These are phyloP conservation scores for Curvularia hawaiiensis DNA, from an alignment of 2,329 filamentous ascomycete genomes.

Conservation along the genomic window DNA sequence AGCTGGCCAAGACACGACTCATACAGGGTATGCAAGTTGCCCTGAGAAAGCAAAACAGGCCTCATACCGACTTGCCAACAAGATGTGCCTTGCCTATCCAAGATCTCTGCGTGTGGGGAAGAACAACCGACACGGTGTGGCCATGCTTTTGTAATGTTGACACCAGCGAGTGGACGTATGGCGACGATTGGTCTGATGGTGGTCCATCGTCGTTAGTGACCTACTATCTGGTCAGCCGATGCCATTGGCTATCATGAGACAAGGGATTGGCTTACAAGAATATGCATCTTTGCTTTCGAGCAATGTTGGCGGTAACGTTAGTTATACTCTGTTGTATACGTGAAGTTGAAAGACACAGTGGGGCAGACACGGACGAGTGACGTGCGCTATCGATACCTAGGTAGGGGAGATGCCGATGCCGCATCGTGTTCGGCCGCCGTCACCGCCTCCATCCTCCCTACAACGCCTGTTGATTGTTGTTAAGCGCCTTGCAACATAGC, in stretches of 20 bases:
- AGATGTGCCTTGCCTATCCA: slow-evolving; percentile 99
- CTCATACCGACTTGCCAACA: slow-evolving; percentile 73
- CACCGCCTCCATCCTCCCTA: slow-evolving; percentile 13
- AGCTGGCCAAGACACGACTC: not conserved
- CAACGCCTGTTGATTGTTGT: not conserved
- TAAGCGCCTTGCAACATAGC: not conserved
- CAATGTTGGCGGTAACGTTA: not conserved
- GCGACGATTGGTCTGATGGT: slow-evolving; percentile 55
- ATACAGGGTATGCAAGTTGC: not conserved
- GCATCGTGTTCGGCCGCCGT: slow-evolving; percentile 8
- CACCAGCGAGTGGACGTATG: slow-evolving; percentile 55
- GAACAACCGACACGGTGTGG: slow-evolving; percentile 87
- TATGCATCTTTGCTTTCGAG: slow-evolving; percentile 40
- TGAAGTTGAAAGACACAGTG: slow-evolving; percentile 16
- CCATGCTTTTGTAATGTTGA: slow-evolving; percentile 63
- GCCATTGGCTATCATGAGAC: slow-evolving; percentile 3
- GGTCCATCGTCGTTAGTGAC: slow-evolving; percentile 59
- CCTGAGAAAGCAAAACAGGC: not conserved
- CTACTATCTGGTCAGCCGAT: slow-evolving; percentile 32
- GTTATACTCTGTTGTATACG: slow-evolving; percentile 13
- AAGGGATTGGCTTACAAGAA: slow-evolving; percentile 36
- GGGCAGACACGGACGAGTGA: slow-evolving; percentile 25
- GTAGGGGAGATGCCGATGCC: slow-evolving; percentile 11
- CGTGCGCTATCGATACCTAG: slow-evolving; percentile 30
- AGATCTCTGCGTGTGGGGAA: slow-evolving; percentile 89